Evolutionary conservation across 2,329 filamentous ascomycete species (phyloP).

Genomic region (Penicillium sp.): DNA sequence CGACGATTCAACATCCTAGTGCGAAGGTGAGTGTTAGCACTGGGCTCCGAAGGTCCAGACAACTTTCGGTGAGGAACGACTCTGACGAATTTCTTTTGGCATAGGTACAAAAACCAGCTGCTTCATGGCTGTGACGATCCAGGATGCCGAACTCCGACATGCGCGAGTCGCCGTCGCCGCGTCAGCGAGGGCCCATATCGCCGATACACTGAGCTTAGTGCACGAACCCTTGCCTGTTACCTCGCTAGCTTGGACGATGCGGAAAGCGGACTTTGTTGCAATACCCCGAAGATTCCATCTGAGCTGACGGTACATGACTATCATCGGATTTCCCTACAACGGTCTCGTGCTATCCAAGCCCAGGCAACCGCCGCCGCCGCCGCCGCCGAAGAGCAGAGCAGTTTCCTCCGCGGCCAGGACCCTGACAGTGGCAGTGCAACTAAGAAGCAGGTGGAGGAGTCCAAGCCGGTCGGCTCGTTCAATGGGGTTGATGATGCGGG

Average conservation of each 20-base stretch:
- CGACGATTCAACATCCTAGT: conserved; percentile 60
- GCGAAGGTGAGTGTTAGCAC: conserved; percentile 53
- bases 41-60: not conserved
- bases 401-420: not conserved
- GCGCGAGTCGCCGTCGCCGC: conserved; percentile 74
- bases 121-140: conserved; percentile 72
- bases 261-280: conserved; percentile 66
- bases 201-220: conserved; percentile 77
- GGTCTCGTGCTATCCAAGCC: conserved; percentile 31
- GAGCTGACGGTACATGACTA: conserved; percentile 29
- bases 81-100: not conserved
- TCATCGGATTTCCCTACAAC: conserved; percentile 29
- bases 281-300: conserved; percentile 33
- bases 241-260: conserved; percentile 79
- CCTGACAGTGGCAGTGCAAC: not conserved
- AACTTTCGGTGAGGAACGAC: not conserved
- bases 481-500: not conserved
- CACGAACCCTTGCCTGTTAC: conserved; percentile 76
- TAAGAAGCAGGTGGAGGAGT: not conserved
- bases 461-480: not conserved
- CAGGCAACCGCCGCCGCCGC: conserved; percentile 10
- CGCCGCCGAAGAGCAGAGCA: not conserved
- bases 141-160: conserved; percentile 72
- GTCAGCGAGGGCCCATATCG: conserved; percentile 69
- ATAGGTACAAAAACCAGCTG: conserved; percentile 77